Evolutionary conservation across 2,329 filamentous ascomycete species (phyloP).

Genomic region (Shiraia bambusicola): DNA sequence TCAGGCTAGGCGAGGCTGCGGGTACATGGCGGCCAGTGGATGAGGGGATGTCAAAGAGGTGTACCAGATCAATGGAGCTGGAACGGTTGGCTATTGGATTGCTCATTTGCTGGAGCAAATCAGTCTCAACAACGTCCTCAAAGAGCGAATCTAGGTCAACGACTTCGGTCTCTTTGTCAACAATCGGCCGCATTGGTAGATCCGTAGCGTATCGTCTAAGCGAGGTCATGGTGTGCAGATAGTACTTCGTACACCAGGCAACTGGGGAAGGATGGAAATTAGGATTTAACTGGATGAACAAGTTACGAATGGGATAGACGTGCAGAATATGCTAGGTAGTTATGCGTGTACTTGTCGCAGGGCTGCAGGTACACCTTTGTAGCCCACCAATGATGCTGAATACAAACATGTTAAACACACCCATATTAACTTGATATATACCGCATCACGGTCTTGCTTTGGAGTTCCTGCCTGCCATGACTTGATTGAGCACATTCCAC

Average conservation of each 20-base stretch:
- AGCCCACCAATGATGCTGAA: constrained; percentile 33
- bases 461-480: constrained; percentile 39
- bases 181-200: constrained; percentile 48
- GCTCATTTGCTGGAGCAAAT: constrained; percentile 51
- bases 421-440: constrained; percentile 39
- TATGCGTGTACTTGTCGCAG: constrained; percentile 14
- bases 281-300: constrained; percentile 8
- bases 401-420: constrained; percentile 40
- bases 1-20: constrained; percentile 52
- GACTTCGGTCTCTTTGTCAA: constrained; percentile 56
- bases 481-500: constrained; percentile 35
- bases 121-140: constrained; percentile 63
- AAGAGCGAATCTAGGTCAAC: constrained; percentile 63
- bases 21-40: constrained; percentile 53
- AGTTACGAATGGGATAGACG: constrained; percentile 25
- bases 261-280: constrained; percentile 14
- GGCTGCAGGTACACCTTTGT: constrained; percentile 28
- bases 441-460: constrained; percentile 20
- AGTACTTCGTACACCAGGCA: constrained; percentile 20
- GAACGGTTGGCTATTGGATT: constrained; percentile 52
- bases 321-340: constrained; percentile 20
- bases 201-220: constrained; percentile 27
- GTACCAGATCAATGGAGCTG: constrained; percentile 52
- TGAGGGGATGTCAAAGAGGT: constrained; percentile 55
- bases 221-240: constrained; percentile 28